Evolutionary conservation across 192 early-diverging fungal genomes (phyloP).

Genomic region (Dissophora ornata): DNA sequence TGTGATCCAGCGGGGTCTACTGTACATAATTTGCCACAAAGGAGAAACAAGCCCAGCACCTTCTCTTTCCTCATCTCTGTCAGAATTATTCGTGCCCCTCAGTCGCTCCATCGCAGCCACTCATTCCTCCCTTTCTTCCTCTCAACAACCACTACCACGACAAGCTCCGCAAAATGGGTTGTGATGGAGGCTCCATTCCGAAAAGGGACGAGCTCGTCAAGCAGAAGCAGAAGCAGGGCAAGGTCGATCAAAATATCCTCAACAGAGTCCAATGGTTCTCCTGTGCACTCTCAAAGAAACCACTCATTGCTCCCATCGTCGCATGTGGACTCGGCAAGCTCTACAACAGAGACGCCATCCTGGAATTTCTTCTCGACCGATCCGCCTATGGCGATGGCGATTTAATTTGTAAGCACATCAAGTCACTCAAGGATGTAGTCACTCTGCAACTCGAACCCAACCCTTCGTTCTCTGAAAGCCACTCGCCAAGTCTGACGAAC

Average conservation of each 20-base stretch:
- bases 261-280: constrained; percentile 73
- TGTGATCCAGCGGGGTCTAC: no score
- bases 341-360: constrained; percentile 85
- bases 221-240: constrained; percentile 74
- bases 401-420: constrained; percentile 77
- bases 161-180: constrained; percentile 64
- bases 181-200: constrained; percentile 93
- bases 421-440: constrained; percentile 76
- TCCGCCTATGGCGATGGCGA: constrained; percentile 83
- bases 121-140: not conserved
- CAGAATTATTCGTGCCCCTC: no score
- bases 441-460: constrained; percentile 75
- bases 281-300: constrained; percentile 84
- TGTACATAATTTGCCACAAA: no score
- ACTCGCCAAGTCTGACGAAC: constrained; percentile 59
- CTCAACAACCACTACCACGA: not conserved
- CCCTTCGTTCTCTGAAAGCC: constrained; percentile 64
- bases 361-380: constrained; percentile 80
- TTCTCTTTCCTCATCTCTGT: no score
- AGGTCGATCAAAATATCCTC: constrained; percentile 73
- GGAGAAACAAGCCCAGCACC: no score
- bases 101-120: not conserved
- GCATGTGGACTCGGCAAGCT: constrained; percentile 78
- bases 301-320: constrained; percentile 69
- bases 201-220: constrained; percentile 87